Conservation (phyloP, 345 rosid species). For the Eucalyptus leucophloia region DNA sequence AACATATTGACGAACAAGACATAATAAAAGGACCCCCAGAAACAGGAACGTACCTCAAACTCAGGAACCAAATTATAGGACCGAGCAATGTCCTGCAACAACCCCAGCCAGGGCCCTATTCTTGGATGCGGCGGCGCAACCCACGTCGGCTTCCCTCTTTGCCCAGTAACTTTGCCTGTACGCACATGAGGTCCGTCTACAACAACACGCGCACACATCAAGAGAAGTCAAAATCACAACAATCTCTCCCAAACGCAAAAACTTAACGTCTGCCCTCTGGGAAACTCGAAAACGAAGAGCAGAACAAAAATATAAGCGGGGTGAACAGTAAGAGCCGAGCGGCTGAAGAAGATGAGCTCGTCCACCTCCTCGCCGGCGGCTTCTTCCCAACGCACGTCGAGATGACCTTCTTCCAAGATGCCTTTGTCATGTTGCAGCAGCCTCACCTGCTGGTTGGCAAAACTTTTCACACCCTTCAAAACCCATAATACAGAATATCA, state of each 20-base stretch:
- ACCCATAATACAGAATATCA: background rate
- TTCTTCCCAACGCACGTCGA: conserved; percentile 74
- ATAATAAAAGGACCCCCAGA: background rate
- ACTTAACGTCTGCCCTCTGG: background rate
- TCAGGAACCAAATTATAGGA: conserved; percentile 78
- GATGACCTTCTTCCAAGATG: conserved; percentile 61
- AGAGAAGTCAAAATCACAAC: background rate
- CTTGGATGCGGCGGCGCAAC: conserved; percentile 78
- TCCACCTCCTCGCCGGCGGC: conserved; percentile 67
- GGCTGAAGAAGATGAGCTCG: conserved; percentile 81
- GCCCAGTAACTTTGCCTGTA: conserved; percentile 62
- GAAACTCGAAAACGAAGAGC: background rate
- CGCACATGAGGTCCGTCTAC: conserved; percentile 66
- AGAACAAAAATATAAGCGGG: conserved; percentile 40
- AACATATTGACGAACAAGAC: background rate
- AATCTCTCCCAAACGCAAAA: background rate
- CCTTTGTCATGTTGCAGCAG: conserved; percentile 48
- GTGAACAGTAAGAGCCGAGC: conserved; percentile 82
- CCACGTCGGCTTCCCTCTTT: conserved; percentile 85
- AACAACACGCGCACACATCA: background rate
- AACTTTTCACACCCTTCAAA: conserved; percentile 48
- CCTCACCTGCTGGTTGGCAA: conserved; percentile 37
- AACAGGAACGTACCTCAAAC: conserved; percentile 52
- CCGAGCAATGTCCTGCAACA: conserved; percentile 45
- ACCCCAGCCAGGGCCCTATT: conserved; percentile 79